Evolutionary conservation across 164 flowering plant genomes (phyloP).

Genomic region (Umbilicus rupestris): DNA sequence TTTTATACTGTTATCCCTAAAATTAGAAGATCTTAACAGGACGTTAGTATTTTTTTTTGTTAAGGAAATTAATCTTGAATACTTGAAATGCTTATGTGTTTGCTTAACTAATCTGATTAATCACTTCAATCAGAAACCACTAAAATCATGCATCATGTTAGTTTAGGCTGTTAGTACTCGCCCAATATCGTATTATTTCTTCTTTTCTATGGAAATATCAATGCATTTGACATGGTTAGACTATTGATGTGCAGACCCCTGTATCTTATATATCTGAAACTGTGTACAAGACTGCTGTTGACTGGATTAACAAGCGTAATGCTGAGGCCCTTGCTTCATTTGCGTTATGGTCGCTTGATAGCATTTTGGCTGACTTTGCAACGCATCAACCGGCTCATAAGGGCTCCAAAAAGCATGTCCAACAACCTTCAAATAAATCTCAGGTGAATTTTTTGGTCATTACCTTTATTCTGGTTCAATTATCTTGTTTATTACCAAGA

Average conservation of each 20-base stretch:
- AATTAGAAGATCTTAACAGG: neutral
- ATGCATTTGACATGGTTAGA: neutral
- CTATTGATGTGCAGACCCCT: slow-evolving; percentile 46
- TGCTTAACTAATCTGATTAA: neutral
- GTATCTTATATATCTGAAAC: slow-evolving; percentile 55
- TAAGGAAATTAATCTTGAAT: neutral
- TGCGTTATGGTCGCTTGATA: slow-evolving; percentile 57
- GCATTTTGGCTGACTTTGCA: slow-evolving; percentile 61
- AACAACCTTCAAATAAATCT: slow-evolving; percentile 61
- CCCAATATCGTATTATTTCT: neutral
- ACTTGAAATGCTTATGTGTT: neutral
- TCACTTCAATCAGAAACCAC: neutral
- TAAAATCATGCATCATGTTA: neutral
- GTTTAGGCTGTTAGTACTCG: too few relatives aligned
- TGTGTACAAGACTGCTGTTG: slow-evolving; percentile 74
- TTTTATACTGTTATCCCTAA: neutral
- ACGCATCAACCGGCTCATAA: slow-evolving; percentile 45
- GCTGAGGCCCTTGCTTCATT: slow-evolving; percentile 57
- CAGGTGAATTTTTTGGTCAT: slow-evolving; percentile 35
- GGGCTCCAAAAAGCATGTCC: slow-evolving; percentile 59
- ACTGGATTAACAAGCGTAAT: slow-evolving; percentile 66
- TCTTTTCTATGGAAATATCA: neutral
- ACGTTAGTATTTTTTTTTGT: neutral
- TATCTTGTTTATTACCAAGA: neutral
- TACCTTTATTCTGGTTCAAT: neutral